Evolutionary conservation across 1,139 yeast species (phyloP).

Genomic region (Blastobotrys illinoisensis): DNA sequence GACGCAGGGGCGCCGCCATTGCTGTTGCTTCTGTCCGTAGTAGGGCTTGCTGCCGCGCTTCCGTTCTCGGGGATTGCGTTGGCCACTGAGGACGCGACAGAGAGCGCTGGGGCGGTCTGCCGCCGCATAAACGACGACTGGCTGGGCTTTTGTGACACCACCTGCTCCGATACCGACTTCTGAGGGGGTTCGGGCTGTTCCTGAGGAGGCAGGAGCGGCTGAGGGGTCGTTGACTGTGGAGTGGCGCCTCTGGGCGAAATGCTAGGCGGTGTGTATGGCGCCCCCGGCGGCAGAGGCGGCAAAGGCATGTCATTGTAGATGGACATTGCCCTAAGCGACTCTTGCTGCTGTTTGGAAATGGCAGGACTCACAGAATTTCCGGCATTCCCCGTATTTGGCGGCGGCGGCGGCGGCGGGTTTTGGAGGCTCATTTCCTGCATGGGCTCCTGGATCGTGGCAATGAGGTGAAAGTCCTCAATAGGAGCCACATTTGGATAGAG

Average conservation of each 20-base stretch:
- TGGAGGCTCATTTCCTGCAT: not conserved
- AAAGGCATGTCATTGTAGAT: conserved; percentile 10
- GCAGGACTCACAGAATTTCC: not conserved
- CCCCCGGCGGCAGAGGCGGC: conserved; percentile 12
- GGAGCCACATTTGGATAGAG: conserved; percentile 10
- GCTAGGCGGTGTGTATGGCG: not conserved
- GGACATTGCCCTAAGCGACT: not conserved
- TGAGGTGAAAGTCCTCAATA: conserved; percentile 5
- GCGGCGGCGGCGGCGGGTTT: not conserved
- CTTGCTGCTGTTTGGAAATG: not conserved
- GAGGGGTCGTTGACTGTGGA: not conserved
- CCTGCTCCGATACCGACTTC: not conserved
- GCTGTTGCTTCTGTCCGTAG: not conserved
- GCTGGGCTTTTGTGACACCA: not conserved
- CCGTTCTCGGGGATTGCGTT: not conserved
- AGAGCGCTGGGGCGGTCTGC: not conserved
- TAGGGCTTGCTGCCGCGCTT: not conserved
- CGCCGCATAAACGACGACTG: not conserved
- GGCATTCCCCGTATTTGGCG: no score
- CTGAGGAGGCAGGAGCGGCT: not conserved
- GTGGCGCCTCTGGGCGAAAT: not conserved
- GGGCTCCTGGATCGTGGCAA: not conserved
- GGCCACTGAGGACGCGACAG: not conserved
- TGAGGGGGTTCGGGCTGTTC: not conserved
- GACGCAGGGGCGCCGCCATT: not conserved